Evolutionary conservation across 768 basidiomycete genomes (phyloP), one percentile per base, ranked within the genome.

Genomic region (Xerocomellus dryophilus): DNA sequence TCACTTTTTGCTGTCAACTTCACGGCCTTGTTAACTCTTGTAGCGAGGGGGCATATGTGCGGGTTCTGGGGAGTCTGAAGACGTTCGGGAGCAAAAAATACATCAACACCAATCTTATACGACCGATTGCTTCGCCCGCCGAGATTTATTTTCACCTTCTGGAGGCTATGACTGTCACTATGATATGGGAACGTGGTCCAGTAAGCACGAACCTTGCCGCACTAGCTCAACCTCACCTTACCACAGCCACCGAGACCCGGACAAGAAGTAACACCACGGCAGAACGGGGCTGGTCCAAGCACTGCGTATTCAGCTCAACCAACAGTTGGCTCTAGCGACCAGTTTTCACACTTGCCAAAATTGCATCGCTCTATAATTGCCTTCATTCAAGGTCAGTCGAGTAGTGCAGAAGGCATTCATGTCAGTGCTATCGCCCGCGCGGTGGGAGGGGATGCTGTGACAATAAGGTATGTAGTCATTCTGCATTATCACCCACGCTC

Each of bases 101-200:
- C 68, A 79, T 99, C 64, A 90, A 89, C 51, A 85, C 88, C 7
- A 82, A 78, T 23, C 80, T 86, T 57, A 82, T 98, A 58, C 82
- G 90, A 23, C 75, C 77, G 7, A 73, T 87, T 41, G 80, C 75
- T 27, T 88, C 94, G 61, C 72, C 77, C 10, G 82, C 88, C 65
- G 95, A 98, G 69, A 71, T 89, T 21, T 86, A 84, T 66, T 94
- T 88, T 70, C 94, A 98, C 68, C 71, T 85, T 36, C 66, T 90
- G 49, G 92, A 98, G 61, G 77, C 81, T 12, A 83, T 94, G 60
- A 78, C 80, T 21, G 83, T 88, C 12, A 84, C 79, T 49, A 70
- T 92, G 57, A 78, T 78, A 44, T 71, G 85, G 54, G 82, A 88
- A 62, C 77, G 82, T 31, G 90, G 90, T 36, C 75, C 81, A 44